These are phyloP conservation scores for Vigna radiata DNA, from an alignment of 306 rosid species.

Conservation along the genomic window DNA sequence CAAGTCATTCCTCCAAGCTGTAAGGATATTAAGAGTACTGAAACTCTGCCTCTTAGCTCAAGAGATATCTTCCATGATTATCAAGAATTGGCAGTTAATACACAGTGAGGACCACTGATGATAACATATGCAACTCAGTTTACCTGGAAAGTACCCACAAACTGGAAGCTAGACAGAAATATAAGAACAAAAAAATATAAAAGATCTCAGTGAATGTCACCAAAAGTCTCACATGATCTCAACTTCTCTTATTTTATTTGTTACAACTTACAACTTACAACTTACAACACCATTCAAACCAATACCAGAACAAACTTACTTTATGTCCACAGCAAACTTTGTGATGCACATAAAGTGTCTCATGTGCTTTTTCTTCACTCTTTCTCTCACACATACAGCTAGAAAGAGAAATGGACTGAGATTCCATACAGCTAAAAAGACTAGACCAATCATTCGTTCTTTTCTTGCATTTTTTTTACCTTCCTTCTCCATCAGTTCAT, in stretches of 20 bases:
- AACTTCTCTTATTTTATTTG: constrained; percentile 35
- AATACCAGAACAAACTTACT: constrained; percentile 6
- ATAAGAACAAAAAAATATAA: constrained; percentile 7
- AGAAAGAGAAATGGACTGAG: constrained; percentile 42
- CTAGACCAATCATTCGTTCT: constrained; percentile 62
- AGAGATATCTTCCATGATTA: constrained; percentile 20
- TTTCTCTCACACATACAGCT: constrained; percentile 16
- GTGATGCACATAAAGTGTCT: constrained; percentile 24
- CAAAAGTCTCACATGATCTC: constrained; percentile 36
- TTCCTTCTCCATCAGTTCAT: constrained; percentile 66
- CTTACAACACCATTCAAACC: constrained; percentile 29
- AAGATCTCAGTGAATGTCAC: constrained; percentile 34
- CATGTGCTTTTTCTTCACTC: constrained; percentile 33
- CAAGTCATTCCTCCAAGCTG: constrained; percentile 46
- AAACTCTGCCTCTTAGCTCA: not conserved
- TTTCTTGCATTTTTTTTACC: constrained; percentile 57
- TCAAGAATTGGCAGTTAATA: constrained; percentile 35
- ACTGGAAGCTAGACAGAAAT: constrained; percentile 34
- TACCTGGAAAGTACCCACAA: constrained; percentile 42
- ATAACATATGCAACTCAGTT: constrained; percentile 43
- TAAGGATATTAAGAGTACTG: constrained; percentile 40
- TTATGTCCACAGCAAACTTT: constrained; percentile 27
- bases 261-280: not conserved
- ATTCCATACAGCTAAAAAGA: constrained; percentile 76
- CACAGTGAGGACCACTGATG: constrained; percentile 35